These are phyloP conservation scores for Phyllosticta paracitricarpa DNA, from an alignment of 2,329 filamentous ascomycete genomes.

Conservation along the genomic window DNA sequence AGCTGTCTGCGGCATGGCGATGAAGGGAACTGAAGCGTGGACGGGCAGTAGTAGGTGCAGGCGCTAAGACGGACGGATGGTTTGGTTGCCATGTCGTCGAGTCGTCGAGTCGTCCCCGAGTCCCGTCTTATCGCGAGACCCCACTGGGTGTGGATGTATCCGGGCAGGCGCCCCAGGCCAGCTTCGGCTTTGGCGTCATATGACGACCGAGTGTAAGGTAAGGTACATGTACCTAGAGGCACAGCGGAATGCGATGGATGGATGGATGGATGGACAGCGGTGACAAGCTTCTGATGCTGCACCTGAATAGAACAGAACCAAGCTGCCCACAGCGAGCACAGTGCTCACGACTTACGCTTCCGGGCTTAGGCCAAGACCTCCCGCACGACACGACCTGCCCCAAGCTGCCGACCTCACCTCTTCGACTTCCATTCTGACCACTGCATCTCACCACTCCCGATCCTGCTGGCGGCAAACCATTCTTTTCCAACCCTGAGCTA, in stretches of 20 bases:
- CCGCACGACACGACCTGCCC: constrained; percentile 6
- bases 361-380: constrained; percentile 8
- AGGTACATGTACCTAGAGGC: no score
- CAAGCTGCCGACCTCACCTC: constrained; percentile 9
- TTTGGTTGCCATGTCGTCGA: neutral
- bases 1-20: neutral
- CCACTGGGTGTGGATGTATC: neutral
- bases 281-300: neutral
- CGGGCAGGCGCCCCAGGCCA: neutral
- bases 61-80: neutral
- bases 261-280: no score
- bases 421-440: neutral
- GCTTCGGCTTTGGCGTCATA: neutral
- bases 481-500: neutral
- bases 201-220: no score
- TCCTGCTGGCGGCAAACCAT: neutral
- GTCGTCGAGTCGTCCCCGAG: neutral
- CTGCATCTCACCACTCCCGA: neutral
- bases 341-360: constrained; percentile 3
- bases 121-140: neutral
- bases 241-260: no score
- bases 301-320: neutral
- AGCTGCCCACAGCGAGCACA: no score
- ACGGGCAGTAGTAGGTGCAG: neutral
- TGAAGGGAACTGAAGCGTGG: neutral